Conservation (phyloP, 2,329 filamentous ascomycete genomes). For the Claviceps sp. region DNA sequence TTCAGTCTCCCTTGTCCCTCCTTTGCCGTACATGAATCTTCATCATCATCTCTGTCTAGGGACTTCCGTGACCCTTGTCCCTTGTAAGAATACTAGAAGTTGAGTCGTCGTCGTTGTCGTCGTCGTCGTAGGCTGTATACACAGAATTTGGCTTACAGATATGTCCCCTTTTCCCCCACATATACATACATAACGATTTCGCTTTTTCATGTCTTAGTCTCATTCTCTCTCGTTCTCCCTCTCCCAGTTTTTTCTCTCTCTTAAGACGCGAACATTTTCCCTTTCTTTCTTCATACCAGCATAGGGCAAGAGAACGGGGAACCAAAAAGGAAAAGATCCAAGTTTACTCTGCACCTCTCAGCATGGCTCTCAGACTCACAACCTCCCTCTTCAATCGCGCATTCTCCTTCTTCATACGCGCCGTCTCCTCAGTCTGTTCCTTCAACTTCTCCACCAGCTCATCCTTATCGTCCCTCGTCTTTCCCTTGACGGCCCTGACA, state of each 20-base stretch:
- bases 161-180: background rate
- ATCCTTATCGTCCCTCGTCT: constrained; percentile 64
- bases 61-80: too few species aligned
- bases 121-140: background rate
- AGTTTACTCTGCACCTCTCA: constrained; percentile 30
- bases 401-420: constrained; percentile 73
- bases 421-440: constrained; percentile 65
- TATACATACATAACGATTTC: background rate
- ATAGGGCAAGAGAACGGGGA: background rate
- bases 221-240: too few species aligned
- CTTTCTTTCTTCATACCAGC: too few species aligned
- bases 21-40: background rate
- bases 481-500: constrained; percentile 57
- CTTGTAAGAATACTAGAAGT: too few species aligned
- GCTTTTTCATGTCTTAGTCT: background rate
- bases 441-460: constrained; percentile 59
- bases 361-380: constrained; percentile 48
- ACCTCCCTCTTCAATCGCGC: constrained; percentile 70
- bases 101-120: background rate
- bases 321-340: background rate
- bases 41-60: too few species aligned
- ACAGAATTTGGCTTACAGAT: constrained; percentile 1
- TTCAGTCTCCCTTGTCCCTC: background rate
- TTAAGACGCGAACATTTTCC: too few species aligned
- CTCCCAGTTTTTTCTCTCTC: too few species aligned